phyloP scores from a whole-genome alignment of 148 eudicot species.

The Heliamphora exappendiculata region DNA sequence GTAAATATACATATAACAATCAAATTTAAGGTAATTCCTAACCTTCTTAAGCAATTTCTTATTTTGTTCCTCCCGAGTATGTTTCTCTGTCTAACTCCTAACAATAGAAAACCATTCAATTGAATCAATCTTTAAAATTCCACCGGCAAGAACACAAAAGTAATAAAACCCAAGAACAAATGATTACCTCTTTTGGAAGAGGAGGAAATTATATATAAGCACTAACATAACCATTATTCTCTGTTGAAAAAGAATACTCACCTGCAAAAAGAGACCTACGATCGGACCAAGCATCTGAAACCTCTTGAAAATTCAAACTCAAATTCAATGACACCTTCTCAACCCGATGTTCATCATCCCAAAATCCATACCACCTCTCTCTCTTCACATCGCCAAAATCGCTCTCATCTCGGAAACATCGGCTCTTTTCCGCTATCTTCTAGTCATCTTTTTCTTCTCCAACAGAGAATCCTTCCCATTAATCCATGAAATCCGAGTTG shows the following conservation, averaged over 20 bases:
- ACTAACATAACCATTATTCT: slow-evolving; percentile 35
- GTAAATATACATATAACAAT: slow-evolving; percentile 14
- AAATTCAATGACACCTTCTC: slow-evolving; percentile 31
- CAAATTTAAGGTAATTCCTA: slow-evolving; percentile 15
- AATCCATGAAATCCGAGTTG: slow-evolving; percentile 22
- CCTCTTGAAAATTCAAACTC: slow-evolving; percentile 47
- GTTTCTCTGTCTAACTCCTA: slow-evolving; percentile 10
- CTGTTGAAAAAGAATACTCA: slow-evolving; percentile 12
- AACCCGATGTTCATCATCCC: slow-evolving; percentile 20
- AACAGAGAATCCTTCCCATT: slow-evolving; percentile 19
- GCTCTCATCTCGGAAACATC: background rate
- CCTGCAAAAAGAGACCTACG: slow-evolving; percentile 30
- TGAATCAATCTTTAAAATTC: background rate
- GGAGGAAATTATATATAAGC: no score
- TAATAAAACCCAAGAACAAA: background rate
- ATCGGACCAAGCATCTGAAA: slow-evolving; percentile 49
- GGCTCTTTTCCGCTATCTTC: slow-evolving; percentile 4
- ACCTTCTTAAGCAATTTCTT: slow-evolving; percentile 7
- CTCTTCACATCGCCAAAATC: background rate
- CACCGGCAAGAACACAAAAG: background rate
- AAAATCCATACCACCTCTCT: slow-evolving; percentile 17
- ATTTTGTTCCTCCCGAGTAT: background rate
- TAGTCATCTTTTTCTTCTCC: slow-evolving; percentile 15
- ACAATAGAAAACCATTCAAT: background rate
- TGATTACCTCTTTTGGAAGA: no score